Percentiles rank a stretch among this genome's conserved stretches.
These are phyloP conservation scores for Allium fistulosum DNA, from an alignment of 106 monocot genomes.

Conservation along the genomic window DNA sequence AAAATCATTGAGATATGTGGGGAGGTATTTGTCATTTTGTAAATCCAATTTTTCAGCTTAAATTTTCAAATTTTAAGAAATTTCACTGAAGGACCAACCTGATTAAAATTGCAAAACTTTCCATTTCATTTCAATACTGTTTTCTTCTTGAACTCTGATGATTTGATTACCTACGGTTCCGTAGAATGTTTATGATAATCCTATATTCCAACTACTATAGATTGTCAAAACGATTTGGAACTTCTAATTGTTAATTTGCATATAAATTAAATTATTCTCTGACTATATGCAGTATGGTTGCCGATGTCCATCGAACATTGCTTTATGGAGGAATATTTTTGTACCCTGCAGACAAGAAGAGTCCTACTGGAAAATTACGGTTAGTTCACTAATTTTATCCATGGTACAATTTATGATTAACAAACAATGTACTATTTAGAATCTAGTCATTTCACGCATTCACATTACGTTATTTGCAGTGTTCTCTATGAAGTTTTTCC, in stretches of 20 bases:
- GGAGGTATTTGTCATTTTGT: conserved; percentile 39
- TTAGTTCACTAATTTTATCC: conserved; percentile 8
- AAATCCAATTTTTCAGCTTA: background rate
- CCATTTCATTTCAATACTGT: too few species aligned
- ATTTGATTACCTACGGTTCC: too few species aligned
- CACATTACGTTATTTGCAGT: conserved; percentile 24
- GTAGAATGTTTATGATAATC: too few species aligned
- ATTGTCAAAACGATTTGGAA: background rate
- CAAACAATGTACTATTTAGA: background rate
- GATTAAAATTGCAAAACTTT: too few species aligned
- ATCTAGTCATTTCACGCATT: background rate
- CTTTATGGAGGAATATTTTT: conserved; percentile 98
- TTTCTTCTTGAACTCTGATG: too few species aligned
- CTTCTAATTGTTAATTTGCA: background rate
- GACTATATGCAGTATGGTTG: conserved; percentile 77
- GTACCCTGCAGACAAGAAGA: conserved; percentile 98
- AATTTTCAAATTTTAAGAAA: background rate
- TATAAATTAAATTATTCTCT: background rate
- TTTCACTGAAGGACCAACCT: too few species aligned
- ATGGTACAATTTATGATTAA: background rate
- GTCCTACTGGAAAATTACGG: conserved; percentile 90
- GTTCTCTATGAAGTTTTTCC: conserved; percentile 99
- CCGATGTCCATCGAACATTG: conserved; percentile 91
- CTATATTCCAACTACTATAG: too few species aligned
- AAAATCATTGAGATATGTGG: conserved; percentile 93